Conservation (phyloP, 148 eudicot species). For the Camellia japonica region DNA sequence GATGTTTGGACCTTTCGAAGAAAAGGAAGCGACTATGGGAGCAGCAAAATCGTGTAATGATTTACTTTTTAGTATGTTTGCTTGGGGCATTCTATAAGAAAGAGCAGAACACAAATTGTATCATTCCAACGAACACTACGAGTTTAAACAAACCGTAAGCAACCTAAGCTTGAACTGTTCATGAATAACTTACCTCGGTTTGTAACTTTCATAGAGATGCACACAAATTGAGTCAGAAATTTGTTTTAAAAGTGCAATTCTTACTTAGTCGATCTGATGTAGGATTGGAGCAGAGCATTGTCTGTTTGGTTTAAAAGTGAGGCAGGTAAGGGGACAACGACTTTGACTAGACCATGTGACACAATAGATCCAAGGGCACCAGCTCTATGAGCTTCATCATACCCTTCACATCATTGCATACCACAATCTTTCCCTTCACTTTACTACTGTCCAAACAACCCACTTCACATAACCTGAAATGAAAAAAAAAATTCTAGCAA, state of each 20-base stretch:
- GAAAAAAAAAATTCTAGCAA: neutral
- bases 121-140: no score
- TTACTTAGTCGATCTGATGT: conserved; percentile 24
- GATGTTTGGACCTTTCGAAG: conserved; percentile 30
- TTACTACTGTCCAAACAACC: conserved; percentile 5
- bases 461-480: conserved; percentile 11
- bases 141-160: no score
- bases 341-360: neutral
- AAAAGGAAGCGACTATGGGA: conserved; percentile 29
- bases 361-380: conserved; percentile 24
- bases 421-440: conserved; percentile 28
- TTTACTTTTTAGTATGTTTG: conserved; percentile 21
- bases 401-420: conserved; percentile 7
- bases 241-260: neutral
- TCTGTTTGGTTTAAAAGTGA: neutral
- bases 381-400: neutral
- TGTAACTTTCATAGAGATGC: neutral
- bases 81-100: conserved; percentile 15
- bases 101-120: neutral
- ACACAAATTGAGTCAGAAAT: neutral
- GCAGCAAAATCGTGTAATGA: conserved; percentile 13
- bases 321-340: conserved; percentile 15
- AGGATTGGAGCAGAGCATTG: neutral
- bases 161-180: no score
- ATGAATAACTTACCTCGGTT: no score